Evolutionary conservation across 2,329 filamentous ascomycete genomes (phyloP), one percentile per base, ranked within the genome.

Genomic region (Microcyclospora tardicrescens): DNA sequence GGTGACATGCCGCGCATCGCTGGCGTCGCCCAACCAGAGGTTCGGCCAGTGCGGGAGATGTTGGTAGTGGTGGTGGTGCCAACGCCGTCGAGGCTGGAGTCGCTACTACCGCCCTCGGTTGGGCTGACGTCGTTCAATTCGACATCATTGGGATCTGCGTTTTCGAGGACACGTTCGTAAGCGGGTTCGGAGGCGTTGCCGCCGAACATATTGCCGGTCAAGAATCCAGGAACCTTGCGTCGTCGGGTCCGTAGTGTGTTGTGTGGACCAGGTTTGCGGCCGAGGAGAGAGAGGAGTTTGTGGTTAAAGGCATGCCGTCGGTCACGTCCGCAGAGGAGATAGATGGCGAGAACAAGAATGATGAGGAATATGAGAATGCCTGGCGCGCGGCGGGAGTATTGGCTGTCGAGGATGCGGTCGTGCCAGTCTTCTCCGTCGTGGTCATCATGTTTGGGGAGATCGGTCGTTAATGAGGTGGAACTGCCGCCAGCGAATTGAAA

Each of bases 121-220:
- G 63, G 77, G 24, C 78, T 32, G 8, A 75, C 62, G 12, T 77
- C 77, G 19, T 73, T 76, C 2, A 95, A 72, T 56, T 95, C 87
- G 54, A 93, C 89, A 32, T 85, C 80, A 39, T 73, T 62, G 2
- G 64, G 65, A 10, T 76, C 73, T 10, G 82, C 86, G 49, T 87
- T 82, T 61, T 95, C 86, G 37, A 93, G 64, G 2, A 95, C 80
- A 24, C 85, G 78, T 56, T 95, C 87, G 55, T 95, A 95, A 2
- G 54, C 47, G 2, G 62, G 61, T 6, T 51, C 50, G 6, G 67
- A 61, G 36, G 58, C 62, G 5, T 73, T 70, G 11, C 72, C 53
- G 14, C 68, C 73, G 44, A 93, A 81, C 4, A 91, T 60, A 54
- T 81, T 84, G 45, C 70, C 50, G 37, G 40, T 37, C 10, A 50